Conservation (phyloP, 345 rosid genomes). For the Atalantia buxifolia region DNA sequence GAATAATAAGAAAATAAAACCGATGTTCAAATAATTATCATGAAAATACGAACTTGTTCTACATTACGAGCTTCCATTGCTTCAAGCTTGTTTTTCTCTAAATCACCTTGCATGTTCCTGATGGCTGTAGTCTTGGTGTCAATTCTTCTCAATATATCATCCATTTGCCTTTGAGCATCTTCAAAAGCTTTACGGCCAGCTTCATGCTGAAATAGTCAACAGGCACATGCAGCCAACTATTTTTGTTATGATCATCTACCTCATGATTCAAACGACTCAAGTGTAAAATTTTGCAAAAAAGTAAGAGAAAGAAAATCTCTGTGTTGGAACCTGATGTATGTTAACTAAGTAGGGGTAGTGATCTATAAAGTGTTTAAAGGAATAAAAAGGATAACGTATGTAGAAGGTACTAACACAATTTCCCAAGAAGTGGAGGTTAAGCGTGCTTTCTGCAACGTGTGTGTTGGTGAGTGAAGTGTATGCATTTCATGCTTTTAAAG, state of each 20-base stretch:
- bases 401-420: not conserved
- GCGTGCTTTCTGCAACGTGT: not conserved
- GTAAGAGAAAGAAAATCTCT: not conserved
- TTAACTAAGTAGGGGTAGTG: not conserved
- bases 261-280: not conserved
- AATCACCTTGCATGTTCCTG: constrained; percentile 43
- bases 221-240: constrained; percentile 18
- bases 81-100: constrained; percentile 61
- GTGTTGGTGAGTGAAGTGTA: not conserved
- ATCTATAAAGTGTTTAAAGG: not conserved
- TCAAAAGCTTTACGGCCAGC: constrained; percentile 71
- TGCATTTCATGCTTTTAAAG: not conserved
- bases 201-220: constrained; percentile 63
- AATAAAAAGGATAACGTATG: not conserved
- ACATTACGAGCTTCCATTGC: constrained; percentile 62
- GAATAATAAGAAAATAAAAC: not conserved
- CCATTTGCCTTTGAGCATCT: constrained; percentile 80
- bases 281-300: not conserved
- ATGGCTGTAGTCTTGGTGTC: constrained; percentile 41
- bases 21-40: constrained; percentile 15
- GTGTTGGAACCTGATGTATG: not conserved
- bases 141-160: constrained; percentile 44
- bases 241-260: constrained; percentile 11
- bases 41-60: constrained; percentile 58
- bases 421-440: not conserved